Evolutionary conservation across 805 yeast genomes (phyloP).

Genomic region (Barnettozyma botsteinii): DNA sequence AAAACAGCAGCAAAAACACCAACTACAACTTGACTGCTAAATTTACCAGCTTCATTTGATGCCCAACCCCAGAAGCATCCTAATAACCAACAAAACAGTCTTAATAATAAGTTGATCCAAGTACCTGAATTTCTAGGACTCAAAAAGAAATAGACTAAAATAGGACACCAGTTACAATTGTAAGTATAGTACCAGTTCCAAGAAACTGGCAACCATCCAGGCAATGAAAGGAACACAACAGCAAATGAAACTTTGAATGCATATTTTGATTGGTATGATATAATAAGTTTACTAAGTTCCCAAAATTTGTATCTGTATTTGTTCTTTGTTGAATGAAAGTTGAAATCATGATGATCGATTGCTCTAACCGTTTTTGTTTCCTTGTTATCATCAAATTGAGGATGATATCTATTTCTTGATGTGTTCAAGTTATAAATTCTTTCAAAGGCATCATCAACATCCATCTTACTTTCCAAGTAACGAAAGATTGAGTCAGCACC

Average conservation of each 20-base stretch:
- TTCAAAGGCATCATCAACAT: constrained; percentile 42
- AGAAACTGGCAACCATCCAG: constrained; percentile 37
- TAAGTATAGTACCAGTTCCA: constrained; percentile 37
- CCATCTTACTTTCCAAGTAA: constrained; percentile 37
- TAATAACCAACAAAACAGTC: constrained; percentile 31
- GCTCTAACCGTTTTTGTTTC: constrained; percentile 28
- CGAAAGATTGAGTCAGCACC: constrained; percentile 41
- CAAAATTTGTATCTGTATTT: constrained; percentile 35
- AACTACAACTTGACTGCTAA: constrained; percentile 33
- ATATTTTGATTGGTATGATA: constrained; percentile 37
- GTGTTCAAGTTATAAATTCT: constrained; percentile 39
- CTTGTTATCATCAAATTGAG: constrained; percentile 1
- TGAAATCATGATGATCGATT: constrained; percentile 37
- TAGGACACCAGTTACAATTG: constrained; percentile 40
- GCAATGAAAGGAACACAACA: constrained; percentile 34
- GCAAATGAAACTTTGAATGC: constrained; percentile 36
- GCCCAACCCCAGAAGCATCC: constrained; percentile 47
- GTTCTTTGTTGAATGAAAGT: constrained; percentile 32
- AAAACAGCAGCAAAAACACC: constrained; percentile 35
- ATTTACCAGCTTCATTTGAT: constrained; percentile 34
- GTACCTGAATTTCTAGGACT: constrained; percentile 38
- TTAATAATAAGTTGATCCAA: constrained; percentile 29
- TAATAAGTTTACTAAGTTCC: constrained; percentile 29
- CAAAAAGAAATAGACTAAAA: constrained; percentile 31
- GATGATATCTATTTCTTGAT: constrained; percentile 27